Evolutionary conservation across 495 filamentous ascomycete species (phyloP).

Genomic region (Astrocystis sublimbata): DNA sequence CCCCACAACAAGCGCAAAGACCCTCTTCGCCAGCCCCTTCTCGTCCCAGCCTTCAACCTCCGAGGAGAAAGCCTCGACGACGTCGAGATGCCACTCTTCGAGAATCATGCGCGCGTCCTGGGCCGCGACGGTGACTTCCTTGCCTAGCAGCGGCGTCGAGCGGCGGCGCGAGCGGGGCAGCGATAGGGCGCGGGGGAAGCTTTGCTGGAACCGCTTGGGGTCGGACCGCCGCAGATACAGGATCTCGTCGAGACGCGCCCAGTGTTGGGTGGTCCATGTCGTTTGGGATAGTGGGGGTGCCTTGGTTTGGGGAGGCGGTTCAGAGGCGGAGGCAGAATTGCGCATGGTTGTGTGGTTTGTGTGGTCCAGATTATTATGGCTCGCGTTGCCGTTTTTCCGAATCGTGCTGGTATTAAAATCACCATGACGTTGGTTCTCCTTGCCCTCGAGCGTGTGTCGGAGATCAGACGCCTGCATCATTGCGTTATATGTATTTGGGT

Average conservation of each 20-base stretch:
- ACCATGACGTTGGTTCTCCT: constrained; percentile 19
- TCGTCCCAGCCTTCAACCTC: constrained; percentile 49
- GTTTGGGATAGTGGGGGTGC: constrained; percentile 33
- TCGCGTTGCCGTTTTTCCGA: constrained; percentile 7
- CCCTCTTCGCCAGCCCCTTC: constrained; percentile 43
- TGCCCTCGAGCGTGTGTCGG: constrained; percentile 18
- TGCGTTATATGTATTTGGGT: not conserved
- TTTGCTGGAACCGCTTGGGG: constrained; percentile 30
- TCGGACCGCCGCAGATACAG: constrained; percentile 32
- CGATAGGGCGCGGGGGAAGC: constrained; percentile 5
- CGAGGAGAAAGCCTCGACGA: constrained; percentile 47
- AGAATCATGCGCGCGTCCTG: constrained; percentile 42
- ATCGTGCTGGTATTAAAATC: too few relatives aligned
- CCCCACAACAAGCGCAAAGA: constrained; percentile 53
- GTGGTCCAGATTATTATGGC: constrained; percentile 14
- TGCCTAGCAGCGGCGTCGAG: constrained; percentile 34
- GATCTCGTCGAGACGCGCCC: constrained; percentile 42
- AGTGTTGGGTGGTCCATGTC: constrained; percentile 44
- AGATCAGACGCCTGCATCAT: constrained; percentile 18
- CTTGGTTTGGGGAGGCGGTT: not conserved
- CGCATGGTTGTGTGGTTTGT: not conserved
- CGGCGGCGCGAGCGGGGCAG: constrained; percentile 14
- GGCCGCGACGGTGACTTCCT: constrained; percentile 31
- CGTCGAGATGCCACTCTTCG: constrained; percentile 55
- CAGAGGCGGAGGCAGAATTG: not conserved